Evolutionary conservation across 805 yeast species (phyloP), one percentile per base, ranked within the genome.

Genomic region (Lipomyces anomalus): DNA sequence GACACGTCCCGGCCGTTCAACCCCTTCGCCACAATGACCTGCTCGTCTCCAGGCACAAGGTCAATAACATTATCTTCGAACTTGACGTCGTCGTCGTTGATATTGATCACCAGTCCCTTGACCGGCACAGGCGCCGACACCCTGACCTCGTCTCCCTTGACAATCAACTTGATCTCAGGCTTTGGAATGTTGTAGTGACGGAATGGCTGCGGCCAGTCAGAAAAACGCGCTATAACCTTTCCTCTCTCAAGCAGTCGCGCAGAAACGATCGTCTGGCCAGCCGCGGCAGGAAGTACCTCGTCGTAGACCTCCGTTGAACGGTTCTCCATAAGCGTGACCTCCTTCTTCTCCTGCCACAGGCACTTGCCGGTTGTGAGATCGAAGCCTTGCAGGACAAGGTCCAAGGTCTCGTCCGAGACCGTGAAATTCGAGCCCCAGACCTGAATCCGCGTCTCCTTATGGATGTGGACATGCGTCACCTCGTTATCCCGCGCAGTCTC

Each of bases 121-220:
- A 72, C 65, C 6, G 76, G 76, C 22, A 54, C 53, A 22, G 64
- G 55, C 1, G 70, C 38, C 1, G 61, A 42, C 3, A 66, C 47
- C 9, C 28, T 50, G 4, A 67, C 52, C 20, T 42, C 40, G 6
- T 61, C 68, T 9, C 60, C 59, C 2, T 49, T 50, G 3, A 52
- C 33, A 4, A 64, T 63, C 2, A 54, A 24, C 23, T 65, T 43
- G 16, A 48, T 54, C 3, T 29, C 16, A 3, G 16, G 33, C 16
- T n/a, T 16, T 3, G 69, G 65, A 43, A 70, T 63, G 17, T 58
- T 57, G 24, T 68, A 56, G 53, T 67, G 62, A 47, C 71, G 71
- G 35, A 71, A 53, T 3, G 73, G 73, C 53, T 74, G 76, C 0
- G 79, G 78, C 78, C 78, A 74, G 51, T 72, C 73, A 4, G 64